Evolutionary conservation across 2,329 filamentous ascomycete species (phyloP).

Genomic region (Trichoderma citrinoviride): DNA sequence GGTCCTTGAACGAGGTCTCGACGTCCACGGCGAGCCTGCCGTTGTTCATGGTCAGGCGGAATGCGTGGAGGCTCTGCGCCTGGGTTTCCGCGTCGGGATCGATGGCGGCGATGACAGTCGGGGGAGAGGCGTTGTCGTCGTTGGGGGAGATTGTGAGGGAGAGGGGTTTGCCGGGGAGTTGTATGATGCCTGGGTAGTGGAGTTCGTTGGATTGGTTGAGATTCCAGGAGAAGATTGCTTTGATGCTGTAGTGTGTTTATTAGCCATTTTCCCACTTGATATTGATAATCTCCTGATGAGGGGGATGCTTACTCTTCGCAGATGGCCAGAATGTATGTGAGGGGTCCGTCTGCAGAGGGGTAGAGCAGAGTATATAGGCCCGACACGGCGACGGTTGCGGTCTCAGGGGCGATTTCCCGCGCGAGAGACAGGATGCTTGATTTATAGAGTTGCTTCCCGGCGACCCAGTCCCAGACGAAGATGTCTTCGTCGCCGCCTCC

Average conservation of each 20-base stretch:
- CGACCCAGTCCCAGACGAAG: conserved; percentile 78
- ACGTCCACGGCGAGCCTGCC: conserved; percentile 34
- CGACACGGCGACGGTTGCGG: conserved; percentile 48
- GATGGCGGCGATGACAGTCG: conserved; percentile 40
- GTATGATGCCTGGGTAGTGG: conserved; percentile 45
- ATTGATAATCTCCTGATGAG: background rate
- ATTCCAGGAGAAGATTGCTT: conserved; percentile 65
- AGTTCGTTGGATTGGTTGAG: conserved; percentile 50
- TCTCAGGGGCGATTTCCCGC: conserved; percentile 36
- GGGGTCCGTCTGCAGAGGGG: conserved; percentile 30
- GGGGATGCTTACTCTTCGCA: conserved; percentile 52
- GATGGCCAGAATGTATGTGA: conserved; percentile 48
- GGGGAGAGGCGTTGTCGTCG: conserved; percentile 25
- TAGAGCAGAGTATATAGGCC: conserved; percentile 39
- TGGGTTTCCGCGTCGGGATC: conserved; percentile 36
- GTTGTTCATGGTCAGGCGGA: conserved; percentile 34
- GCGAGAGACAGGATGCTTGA: conserved; percentile 50
- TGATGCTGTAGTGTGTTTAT: conserved; percentile 39
- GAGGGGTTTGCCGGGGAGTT: conserved; percentile 64
- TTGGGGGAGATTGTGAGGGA: conserved; percentile 41
- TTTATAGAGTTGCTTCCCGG: conserved; percentile 52
- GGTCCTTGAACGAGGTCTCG: conserved; percentile 29
- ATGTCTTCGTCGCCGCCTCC: conserved; percentile 82
- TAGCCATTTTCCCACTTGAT: background rate
- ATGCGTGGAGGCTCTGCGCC: conserved; percentile 33